Conservation (phyloP, 2,329 filamentous ascomycete genomes). For the Pseudogymnoascus sp. region DNA sequence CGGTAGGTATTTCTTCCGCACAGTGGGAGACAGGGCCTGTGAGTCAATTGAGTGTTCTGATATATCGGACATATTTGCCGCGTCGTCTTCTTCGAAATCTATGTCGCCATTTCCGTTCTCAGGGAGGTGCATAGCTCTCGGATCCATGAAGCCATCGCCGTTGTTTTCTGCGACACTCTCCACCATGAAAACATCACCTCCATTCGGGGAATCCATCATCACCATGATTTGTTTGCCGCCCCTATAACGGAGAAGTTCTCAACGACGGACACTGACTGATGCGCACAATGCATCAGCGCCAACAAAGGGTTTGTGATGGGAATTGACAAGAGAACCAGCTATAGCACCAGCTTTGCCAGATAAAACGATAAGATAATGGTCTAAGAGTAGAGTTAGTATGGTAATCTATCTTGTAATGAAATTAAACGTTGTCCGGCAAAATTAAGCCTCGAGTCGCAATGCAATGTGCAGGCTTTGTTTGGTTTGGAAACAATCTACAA, state of each 20-base stretch:
- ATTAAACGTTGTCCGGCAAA: neutral
- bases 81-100: neutral
- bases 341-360: neutral
- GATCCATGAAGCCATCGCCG: neutral
- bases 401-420: neutral
- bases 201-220: neutral
- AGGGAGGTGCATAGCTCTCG: neutral
- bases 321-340: neutral
- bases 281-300: neutral
- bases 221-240: neutral
- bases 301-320: neutral
- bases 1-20: conserved; percentile 35
- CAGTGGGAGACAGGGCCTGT: neutral
- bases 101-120: neutral
- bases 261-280: too few species aligned
- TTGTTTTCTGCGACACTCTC: neutral
- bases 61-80: neutral
- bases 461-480: too few species aligned
- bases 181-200: neutral
- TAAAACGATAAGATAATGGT: neutral
- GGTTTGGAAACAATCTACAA: too few species aligned
- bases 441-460: neutral
- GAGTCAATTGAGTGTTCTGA: neutral
- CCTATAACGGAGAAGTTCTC: neutral
- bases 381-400: neutral